Conservation (phyloP, 768 basidiomycete genomes). For the Macrolepiota albuminosa region DNA sequence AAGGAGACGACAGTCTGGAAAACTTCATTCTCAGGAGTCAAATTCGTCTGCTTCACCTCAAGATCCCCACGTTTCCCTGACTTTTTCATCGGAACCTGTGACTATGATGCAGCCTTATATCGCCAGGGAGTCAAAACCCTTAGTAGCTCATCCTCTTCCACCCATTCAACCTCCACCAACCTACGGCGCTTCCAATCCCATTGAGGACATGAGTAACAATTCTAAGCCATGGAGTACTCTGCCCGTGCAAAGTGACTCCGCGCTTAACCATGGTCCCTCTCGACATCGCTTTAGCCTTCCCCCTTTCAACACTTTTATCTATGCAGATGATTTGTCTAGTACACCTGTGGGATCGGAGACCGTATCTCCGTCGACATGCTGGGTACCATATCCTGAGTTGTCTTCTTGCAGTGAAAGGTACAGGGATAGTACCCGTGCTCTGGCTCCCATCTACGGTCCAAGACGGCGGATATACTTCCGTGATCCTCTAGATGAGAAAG, state of each 20-base stretch:
- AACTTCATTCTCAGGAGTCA: constrained; percentile 13
- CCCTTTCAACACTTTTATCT: constrained; percentile 7
- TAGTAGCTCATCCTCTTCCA: neutral
- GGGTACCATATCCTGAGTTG: constrained; percentile 10
- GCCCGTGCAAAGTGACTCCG: neutral
- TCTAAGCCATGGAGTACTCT: neutral
- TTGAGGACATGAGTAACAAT: neutral
- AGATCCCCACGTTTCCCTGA: constrained; percentile 6
- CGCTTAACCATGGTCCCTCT: neutral
- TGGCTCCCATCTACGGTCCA: constrained; percentile 56
- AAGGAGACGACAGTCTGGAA: constrained; percentile 43
- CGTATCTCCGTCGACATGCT: neutral
- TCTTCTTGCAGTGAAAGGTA: constrained; percentile 8
- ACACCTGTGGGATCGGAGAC: neutral
- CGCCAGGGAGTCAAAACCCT: neutral
- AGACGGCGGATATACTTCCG: constrained; percentile 52
- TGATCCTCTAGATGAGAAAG: constrained; percentile 57
- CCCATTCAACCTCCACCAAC: neutral
- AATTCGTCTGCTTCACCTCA: neutral
- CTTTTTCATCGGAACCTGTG: constrained; percentile 26
- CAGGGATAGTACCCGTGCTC: constrained; percentile 39
- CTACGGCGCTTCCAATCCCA: neutral
- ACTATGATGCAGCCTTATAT: constrained; percentile 39
- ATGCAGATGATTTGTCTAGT: neutral
- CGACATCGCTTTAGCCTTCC: constrained; percentile 6